Conservation (phyloP, 345 rosid species). For the Lumnitzera littorea region DNA sequence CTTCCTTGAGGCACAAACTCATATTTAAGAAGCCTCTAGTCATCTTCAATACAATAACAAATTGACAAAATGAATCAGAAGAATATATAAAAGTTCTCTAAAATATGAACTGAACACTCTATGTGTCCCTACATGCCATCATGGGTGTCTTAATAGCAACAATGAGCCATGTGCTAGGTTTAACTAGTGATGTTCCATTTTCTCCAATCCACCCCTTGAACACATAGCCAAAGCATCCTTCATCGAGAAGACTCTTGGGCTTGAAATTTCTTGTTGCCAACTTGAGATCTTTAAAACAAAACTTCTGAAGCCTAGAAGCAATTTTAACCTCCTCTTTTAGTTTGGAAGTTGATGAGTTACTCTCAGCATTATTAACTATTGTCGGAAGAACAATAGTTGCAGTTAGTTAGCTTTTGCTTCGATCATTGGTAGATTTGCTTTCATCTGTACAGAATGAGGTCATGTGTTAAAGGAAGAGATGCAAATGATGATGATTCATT, state of each 20-base stretch:
- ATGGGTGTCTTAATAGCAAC: neutral
- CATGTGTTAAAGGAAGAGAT: too few relatives aligned
- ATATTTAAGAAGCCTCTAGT: conserved; percentile 4
- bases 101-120: conserved; percentile 3
- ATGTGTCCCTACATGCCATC: neutral
- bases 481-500: too few relatives aligned
- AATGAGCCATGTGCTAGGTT: neutral
- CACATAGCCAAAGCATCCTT: neutral
- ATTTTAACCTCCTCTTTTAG: too few relatives aligned
- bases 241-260: neutral
- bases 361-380: too few relatives aligned
- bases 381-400: too few relatives aligned
- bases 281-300: neutral
- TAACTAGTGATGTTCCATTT: neutral
- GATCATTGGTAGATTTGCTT: too few relatives aligned
- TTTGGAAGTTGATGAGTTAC: too few relatives aligned
- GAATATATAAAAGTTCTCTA: neutral
- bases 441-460: too few relatives aligned
- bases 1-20: conserved; percentile 6
- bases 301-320: neutral
- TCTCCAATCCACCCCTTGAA: conserved; percentile 6
- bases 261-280: neutral
- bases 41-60: neutral
- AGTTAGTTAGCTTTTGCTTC: too few relatives aligned
- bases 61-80: neutral